Percentiles rank a stretch among this genome's conserved stretches.
phyloP scores from a whole-genome alignment of 1,284 basidiomycete genomes.

The Gymnopus androsaceus region DNA sequence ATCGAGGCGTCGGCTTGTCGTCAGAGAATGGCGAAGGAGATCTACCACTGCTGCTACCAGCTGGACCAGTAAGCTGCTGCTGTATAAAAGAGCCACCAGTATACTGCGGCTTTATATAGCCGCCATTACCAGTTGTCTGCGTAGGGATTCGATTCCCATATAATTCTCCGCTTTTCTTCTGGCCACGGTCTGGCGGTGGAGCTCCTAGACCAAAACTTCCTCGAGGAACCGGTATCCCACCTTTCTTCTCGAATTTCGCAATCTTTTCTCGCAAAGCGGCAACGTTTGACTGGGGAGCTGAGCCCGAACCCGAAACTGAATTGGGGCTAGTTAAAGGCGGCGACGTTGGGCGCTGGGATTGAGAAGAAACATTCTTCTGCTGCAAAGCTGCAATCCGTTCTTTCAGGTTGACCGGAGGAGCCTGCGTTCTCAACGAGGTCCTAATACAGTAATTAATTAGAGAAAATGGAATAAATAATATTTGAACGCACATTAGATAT shows the following conservation, averaged over 20 bases:
- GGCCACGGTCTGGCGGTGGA: conserved; percentile 50
- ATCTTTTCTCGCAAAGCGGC: conserved; percentile 68
- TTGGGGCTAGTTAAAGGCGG: conserved; percentile 26
- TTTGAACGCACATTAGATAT: background rate
- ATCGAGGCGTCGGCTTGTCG: background rate
- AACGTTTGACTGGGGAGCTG: conserved; percentile 14
- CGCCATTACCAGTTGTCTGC: too few relatives aligned
- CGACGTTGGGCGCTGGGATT: conserved; percentile 30
- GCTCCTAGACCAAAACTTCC: conserved; percentile 73
- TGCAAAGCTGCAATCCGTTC: conserved; percentile 77
- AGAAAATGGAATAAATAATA: background rate
- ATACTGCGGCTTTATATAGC: too few relatives aligned
- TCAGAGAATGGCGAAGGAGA: conserved; percentile 6
- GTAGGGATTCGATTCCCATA: conserved; percentile 71
- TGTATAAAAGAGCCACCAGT: conserved; percentile 10
- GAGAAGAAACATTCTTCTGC: conserved; percentile 50
- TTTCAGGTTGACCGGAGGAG: conserved; percentile 61
- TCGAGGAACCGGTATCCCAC: conserved; percentile 71
- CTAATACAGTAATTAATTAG: conserved; percentile 19
- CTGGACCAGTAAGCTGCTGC: conserved; percentile 6
- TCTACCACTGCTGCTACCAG: background rate
- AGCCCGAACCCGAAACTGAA: conserved; percentile 3
- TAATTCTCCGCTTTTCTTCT: conserved; percentile 56
- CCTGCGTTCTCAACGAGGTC: conserved; percentile 41
- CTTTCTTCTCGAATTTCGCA: conserved; percentile 75